These are phyloP conservation scores for Cocos nucifera DNA, from an alignment of 176 grass and related monocot genomes.

Conservation along the genomic window DNA sequence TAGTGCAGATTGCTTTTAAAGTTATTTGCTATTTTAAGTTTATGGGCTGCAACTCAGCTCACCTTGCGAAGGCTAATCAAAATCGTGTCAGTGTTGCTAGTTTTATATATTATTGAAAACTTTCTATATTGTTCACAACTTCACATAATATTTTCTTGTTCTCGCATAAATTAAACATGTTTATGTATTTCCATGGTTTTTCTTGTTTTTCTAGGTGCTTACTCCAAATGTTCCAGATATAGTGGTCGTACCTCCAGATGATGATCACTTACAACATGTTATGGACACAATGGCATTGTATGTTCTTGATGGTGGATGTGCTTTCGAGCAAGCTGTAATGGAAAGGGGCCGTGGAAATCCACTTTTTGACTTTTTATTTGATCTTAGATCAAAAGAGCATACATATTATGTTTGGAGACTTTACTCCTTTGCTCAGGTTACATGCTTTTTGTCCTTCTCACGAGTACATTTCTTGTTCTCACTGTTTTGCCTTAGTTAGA, in stretches of 20 bases:
- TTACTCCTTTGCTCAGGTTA: constrained; percentile 98
- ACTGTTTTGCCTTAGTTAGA: no score
- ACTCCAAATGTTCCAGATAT: constrained; percentile 97
- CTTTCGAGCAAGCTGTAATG: constrained; percentile 99
- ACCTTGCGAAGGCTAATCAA: no score
- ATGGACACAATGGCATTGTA: constrained; percentile 94
- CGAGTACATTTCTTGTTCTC: no score
- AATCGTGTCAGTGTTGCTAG: no score
- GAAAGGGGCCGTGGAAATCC: constrained; percentile 78
- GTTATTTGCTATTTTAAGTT: no score
- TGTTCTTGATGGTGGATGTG: constrained; percentile 96
- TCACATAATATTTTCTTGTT: no score
- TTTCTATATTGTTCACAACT: no score
- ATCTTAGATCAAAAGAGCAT: constrained; percentile 87
- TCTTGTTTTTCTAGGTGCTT: constrained; percentile 61
- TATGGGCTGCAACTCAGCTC: no score
- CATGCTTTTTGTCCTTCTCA: constrained; percentile 1
- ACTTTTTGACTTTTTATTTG: constrained; percentile 83
- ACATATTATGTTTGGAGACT: constrained; percentile 97
- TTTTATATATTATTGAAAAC: no score
- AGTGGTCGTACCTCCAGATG: constrained; percentile 64
- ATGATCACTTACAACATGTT: constrained; percentile 57
- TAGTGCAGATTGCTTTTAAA: no score
- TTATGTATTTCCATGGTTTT: constrained; percentile 8
- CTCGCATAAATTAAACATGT: background rate